These are phyloP conservation scores for Ceratocystis albifundus DNA, from an alignment of 2,329 filamentous ascomycete species.

Conservation along the genomic window DNA sequence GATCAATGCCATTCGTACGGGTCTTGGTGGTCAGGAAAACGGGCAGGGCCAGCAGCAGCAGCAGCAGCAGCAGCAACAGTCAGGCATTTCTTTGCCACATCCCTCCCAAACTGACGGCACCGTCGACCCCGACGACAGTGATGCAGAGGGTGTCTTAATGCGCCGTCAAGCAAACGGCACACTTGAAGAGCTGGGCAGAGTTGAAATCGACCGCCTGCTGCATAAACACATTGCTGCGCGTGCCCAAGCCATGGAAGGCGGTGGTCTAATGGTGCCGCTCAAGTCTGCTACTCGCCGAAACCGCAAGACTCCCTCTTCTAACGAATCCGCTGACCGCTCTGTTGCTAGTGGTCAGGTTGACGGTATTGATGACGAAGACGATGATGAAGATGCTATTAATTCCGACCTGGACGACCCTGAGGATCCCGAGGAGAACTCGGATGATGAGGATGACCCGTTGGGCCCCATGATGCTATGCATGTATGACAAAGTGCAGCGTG, in stretches of 20 bases:
- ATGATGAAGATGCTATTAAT: slow-evolving; percentile 94
- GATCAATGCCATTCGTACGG: slow-evolving; percentile 49
- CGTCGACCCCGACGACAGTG: slow-evolving; percentile 43
- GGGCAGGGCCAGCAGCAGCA: slow-evolving; percentile 28
- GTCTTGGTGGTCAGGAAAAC: slow-evolving; percentile 30
- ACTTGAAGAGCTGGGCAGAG: slow-evolving; percentile 43
- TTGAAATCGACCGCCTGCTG: slow-evolving; percentile 58
- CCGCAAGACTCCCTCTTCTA: background rate
- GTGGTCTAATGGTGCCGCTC: slow-evolving; percentile 63
- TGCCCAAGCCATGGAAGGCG: slow-evolving; percentile 60
- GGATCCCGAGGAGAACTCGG: slow-evolving; percentile 70
- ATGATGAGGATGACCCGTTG: slow-evolving; percentile 73
- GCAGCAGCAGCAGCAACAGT: slow-evolving; percentile 24
- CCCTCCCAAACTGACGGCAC: slow-evolving; percentile 61
- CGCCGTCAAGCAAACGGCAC: slow-evolving; percentile 44
- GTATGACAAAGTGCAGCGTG: slow-evolving; percentile 96
- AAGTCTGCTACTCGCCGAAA: slow-evolving; percentile 38
- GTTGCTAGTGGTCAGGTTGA: slow-evolving; percentile 41
- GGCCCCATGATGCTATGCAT: slow-evolving; percentile 96
- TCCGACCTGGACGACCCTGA: slow-evolving; percentile 94
- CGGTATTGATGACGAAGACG: slow-evolving; percentile 48
- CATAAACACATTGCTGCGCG: slow-evolving; percentile 55
- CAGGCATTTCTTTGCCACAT: slow-evolving; percentile 29
- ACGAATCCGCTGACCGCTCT: slow-evolving; percentile 25
- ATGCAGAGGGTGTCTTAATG: slow-evolving; percentile 49